Evolutionary conservation across 345 rosid species (phyloP), one percentile per base, ranked within the genome.

Genomic region (Populus alba): DNA sequence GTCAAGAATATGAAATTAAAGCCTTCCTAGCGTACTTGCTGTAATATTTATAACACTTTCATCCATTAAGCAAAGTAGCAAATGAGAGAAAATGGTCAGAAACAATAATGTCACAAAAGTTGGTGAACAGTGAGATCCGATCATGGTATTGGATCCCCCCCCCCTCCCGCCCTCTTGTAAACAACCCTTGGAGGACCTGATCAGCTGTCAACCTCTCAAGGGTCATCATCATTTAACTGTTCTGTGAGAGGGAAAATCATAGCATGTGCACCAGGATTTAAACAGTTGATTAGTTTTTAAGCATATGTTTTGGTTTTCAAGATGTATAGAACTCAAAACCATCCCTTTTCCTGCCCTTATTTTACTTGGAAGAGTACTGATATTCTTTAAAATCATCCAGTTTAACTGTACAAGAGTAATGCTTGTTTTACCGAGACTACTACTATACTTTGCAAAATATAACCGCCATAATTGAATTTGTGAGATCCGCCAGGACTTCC

Each of bases 51-150:
- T 8, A 33, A 33, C 85, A 37, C 80, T 81, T 73, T 83, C 85
- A 68, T 20, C 18, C 71, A 45, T 49, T 35, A 75, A 75, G 73
- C 72, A 62, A 61, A 65, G 66, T 29, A 66, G 68, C 23, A 69
- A 71, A 73, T 3, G 33, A 31, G 47, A 20, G 66, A 38, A 25
- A 66, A 25, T 25, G 22, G 43, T 31, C 10, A 23, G 35, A 31
- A 22, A 70, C 4, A 11, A 35, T 79, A 85, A 83, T 73, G 81
- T 81, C 79, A 69, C 29, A 13, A 3, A 6, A 13, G 63, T 6
- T 71, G 18, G 70, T 68, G 83, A 86, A 86, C 86, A 83, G 88
- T 81, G 51, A 75, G 27, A 67, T 77, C 49, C 79, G 81, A 86
- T 79, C 78, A 86, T 72, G 33, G 10, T 27, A 17, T 37, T 3